Evolutionary conservation across 1,284 basidiomycete genomes (phyloP), one percentile per base, ranked within the genome.

Genomic region (Moesziomyces globuligerus): DNA sequence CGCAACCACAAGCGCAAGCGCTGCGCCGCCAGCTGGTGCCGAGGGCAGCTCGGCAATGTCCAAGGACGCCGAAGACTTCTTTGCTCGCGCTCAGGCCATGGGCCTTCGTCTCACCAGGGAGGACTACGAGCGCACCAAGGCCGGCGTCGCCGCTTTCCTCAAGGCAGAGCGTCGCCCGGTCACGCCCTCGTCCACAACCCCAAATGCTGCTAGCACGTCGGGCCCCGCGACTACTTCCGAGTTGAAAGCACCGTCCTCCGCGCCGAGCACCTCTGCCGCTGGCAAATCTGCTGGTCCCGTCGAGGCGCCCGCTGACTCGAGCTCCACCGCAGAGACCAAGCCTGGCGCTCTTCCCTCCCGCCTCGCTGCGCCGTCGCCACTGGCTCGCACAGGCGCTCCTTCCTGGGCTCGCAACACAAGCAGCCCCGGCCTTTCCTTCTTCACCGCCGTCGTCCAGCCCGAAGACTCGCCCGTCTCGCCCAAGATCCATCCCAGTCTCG

Each of bases 101-200:
- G 80, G 80, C 29, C 56, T 81, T 17, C 64, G 68, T 10, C 66
- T 81, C 24, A 76, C 76, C 3, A 67, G 80, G 25, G 75, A 79
- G 45, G 79, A 82, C 45, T 78, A 73, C 50, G 80, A 81, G 41
- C 61, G 79, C 25, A 78, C 76, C 6, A 72, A 78, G 26, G 76
- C 76, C 0, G 79, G 79, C 24, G 74, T 82, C 4, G 59, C 76
- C 8, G 80, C 80, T 17, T 80, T 82, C 46, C 73, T 82, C 55
- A 74, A 74, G 26, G 79, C 79, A 0, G 74, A 80, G 28, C 72
- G 78, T 21, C 42, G 65, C 20, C 68, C 70, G 7, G 54, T 65
- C 34, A 21, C 50, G 2, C 42, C 62, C 1, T 50, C 55, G 8
- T 23, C 55, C 9, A 43, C 48, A 1, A 13, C 47, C 1, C 34